These are phyloP conservation scores for Candida labiduridarum DNA, from an alignment of 1,139 yeast genomes.

Conservation along the genomic window DNA sequence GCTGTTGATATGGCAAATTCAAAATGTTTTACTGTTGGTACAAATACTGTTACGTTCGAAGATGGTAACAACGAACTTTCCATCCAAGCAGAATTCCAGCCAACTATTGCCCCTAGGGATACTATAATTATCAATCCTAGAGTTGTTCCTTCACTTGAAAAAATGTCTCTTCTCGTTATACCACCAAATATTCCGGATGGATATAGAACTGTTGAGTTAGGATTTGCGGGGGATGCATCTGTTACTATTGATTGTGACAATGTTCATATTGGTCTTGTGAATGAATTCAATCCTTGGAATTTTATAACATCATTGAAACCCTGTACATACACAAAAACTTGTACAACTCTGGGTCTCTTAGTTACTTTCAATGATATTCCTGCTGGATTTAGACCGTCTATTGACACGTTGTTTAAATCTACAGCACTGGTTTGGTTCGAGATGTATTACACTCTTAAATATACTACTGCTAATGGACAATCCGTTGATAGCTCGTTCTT, in stretches of 20 bases:
- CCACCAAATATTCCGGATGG: conserved; percentile 26
- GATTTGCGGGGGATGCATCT: conserved; percentile 84
- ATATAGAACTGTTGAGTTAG: conserved; percentile 77
- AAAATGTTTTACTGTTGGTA: conserved; percentile 20
- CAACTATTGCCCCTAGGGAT: not conserved
- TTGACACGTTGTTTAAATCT: not conserved
- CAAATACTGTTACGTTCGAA: conserved; percentile 25
- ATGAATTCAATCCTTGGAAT: conserved; percentile 23
- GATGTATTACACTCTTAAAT: not conserved
- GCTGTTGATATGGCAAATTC: conserved; percentile 21
- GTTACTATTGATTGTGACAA: conserved; percentile 50
- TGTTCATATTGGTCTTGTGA: conserved; percentile 21
- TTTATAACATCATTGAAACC: conserved; percentile 17
- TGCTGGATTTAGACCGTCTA: conserved; percentile 30
- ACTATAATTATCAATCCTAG: conserved; percentile 4
- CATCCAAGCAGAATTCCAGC: not conserved
- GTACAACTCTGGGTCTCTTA: conserved; percentile 15
- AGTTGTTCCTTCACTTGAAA: conserved; percentile 16
- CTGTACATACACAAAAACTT: conserved; percentile 15
- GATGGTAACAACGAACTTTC: conserved; percentile 20
- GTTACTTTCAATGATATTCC: conserved; percentile 24
- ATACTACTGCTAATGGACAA: not conserved
- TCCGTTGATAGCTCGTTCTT: not conserved
- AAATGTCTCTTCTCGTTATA: conserved; percentile 17
- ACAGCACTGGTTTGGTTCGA: not conserved